Conservation (phyloP, 2,329 filamentous ascomycete genomes). For the Phyllosticta capitalensis region DNA sequence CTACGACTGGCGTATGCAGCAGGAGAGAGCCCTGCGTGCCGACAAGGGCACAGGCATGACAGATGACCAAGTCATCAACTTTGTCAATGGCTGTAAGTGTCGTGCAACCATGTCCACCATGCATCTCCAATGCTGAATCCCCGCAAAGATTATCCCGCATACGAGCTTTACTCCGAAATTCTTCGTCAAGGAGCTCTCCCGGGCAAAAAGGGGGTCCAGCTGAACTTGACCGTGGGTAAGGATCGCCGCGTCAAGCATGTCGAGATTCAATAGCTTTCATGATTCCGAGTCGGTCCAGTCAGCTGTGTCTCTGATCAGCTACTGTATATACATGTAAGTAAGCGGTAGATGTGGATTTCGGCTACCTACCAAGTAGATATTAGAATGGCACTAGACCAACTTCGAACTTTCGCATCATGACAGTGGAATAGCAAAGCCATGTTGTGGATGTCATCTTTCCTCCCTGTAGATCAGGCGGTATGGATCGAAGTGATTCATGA, state of each 20-base stretch:
- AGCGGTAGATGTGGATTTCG: not conserved
- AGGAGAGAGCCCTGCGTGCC: constrained; percentile 61
- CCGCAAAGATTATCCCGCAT: constrained; percentile 37
- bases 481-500: too few species aligned
- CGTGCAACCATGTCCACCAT: not conserved
- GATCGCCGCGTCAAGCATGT: constrained; percentile 16
- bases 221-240: constrained; percentile 41
- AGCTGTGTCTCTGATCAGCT: not conserved
- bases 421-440: not conserved
- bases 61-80: constrained; percentile 65
- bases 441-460: not conserved
- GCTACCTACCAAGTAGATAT: not conserved
- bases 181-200: constrained; percentile 42
- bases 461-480: not conserved
- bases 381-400: not conserved
- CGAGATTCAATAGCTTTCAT: constrained; percentile 5
- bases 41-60: constrained; percentile 69
- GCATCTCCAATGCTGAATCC: not conserved
- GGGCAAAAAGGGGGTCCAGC: constrained; percentile 35
- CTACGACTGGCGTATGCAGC: constrained; percentile 74
- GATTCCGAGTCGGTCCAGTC: not conserved
- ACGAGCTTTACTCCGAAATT: constrained; percentile 45
- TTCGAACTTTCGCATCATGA: not conserved
- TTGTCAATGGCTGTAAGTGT: constrained; percentile 50
- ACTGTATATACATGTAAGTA: not conserved